These are phyloP conservation scores for Candolleomyces eurysporus DNA, from an alignment of 768 basidiomycete species.

Conservation along the genomic window DNA sequence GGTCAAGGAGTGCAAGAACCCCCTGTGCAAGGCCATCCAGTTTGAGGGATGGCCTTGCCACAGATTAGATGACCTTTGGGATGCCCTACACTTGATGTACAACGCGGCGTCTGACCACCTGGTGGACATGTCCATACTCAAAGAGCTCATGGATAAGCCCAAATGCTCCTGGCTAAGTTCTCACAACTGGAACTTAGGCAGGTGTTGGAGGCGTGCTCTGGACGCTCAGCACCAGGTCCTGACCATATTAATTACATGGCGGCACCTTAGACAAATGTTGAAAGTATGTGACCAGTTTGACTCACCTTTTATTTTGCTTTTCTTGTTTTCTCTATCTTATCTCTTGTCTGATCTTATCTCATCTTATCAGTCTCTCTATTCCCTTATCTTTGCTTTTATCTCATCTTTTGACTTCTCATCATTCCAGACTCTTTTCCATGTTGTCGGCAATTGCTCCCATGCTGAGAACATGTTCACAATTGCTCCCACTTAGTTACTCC, in stretches of 20 bases:
- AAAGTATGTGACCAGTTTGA: too few relatives aligned
- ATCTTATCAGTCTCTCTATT: too few relatives aligned
- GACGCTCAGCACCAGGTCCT: slow-evolving; percentile 3
- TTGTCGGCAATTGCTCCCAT: too few relatives aligned
- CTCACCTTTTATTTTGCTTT: too few relatives aligned
- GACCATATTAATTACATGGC: slow-evolving; percentile 8
- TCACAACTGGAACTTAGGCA: neutral
- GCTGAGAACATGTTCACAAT: too few relatives aligned
- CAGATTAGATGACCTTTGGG: slow-evolving; percentile 5
- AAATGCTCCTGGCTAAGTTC: neutral
- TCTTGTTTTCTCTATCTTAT: too few relatives aligned
- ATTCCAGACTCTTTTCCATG: too few relatives aligned
- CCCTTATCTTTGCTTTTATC: too few relatives aligned
- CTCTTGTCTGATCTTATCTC: too few relatives aligned
- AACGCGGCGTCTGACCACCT: neutral
- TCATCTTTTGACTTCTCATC: too few relatives aligned
- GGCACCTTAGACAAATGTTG: neutral
- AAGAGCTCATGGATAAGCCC: neutral
- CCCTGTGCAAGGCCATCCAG: slow-evolving; percentile 9
- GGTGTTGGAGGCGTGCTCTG: neutral
- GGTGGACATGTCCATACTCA: neutral
- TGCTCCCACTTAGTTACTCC: too few relatives aligned
- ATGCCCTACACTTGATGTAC: slow-evolving; percentile 10
- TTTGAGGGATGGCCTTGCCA: slow-evolving; percentile 8
- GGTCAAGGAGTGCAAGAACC: slow-evolving; percentile 10